These are phyloP conservation scores for Aciculoconidium aculeatum DNA, from an alignment of 805 yeast species.

Conservation along the genomic window DNA sequence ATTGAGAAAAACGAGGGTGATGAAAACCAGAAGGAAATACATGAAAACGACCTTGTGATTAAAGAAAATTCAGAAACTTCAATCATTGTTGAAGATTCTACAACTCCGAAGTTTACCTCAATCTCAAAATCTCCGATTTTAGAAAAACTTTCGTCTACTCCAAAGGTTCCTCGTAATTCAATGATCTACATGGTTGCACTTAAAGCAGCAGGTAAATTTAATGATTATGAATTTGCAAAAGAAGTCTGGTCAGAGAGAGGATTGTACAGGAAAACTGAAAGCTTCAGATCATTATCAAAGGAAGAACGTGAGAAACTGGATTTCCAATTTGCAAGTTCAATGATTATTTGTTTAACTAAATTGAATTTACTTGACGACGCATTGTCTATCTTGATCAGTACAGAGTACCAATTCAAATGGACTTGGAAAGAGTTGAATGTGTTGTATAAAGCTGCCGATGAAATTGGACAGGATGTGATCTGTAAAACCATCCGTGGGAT, in stretches of 20 bases:
- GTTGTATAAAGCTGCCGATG: conserved; percentile 25
- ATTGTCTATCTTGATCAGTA: conserved; percentile 56
- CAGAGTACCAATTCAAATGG: conserved; percentile 71
- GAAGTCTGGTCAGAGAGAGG: conserved; percentile 79
- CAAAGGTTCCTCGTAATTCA: conserved; percentile 26
- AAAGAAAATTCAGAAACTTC: conserved; percentile 1
- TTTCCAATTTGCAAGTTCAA: conserved; percentile 64
- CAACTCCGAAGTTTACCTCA: conserved; percentile 3
- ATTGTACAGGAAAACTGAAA: conserved; percentile 47
- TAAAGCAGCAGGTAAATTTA: conserved; percentile 56
- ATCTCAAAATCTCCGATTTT: conserved; percentile 19
- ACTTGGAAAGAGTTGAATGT: conserved; percentile 32
- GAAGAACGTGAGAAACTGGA: conserved; percentile 42
- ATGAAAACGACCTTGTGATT: background rate
- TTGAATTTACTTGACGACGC: conserved; percentile 64
- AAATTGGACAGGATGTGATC: conserved; percentile 25
- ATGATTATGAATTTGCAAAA: conserved; percentile 54
- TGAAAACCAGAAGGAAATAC: background rate
- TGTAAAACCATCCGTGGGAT: conserved; percentile 28
- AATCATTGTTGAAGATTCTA: conserved; percentile 1
- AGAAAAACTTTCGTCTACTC: conserved; percentile 3
- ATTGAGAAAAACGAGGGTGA: conserved; percentile 3
- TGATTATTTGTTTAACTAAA: conserved; percentile 55
- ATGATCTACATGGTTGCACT: conserved; percentile 56
- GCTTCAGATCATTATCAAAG: conserved; percentile 39